Evolutionary conservation across 352 stramenopile species (phyloP), one percentile per base, ranked within the genome.

Genomic region (Globisporangium radiosum): DNA sequence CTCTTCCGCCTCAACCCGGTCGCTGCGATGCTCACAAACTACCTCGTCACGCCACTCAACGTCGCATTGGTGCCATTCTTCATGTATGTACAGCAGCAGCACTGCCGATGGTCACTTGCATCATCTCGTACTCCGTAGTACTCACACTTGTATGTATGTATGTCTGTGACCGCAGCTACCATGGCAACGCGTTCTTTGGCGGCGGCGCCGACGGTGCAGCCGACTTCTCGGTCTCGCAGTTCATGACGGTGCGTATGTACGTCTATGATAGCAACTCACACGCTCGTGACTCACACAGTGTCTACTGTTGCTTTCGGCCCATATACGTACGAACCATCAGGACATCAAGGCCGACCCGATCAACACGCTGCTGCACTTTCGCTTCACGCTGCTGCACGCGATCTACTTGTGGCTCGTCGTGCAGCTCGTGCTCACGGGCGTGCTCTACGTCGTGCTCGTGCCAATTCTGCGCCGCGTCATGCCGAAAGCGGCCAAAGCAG

Each of bases 1-100:
- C 64, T 90, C 53, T 88, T 93, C 61, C 68, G 76, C n/a, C 68
- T 93, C 38, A 93, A 93, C 54, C 75, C 83, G 9, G 78, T 91
- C 54, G 83, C 83, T 7, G 76, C 83, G 36, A 91, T 93, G 83
- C 77, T 91, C 57, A 90, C 80, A 3, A 91, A 93, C 62, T 91
- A 91, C 65, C 71, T 91, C 38, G 74, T 75, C 52, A 91, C 83
- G 50, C 83, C 83, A 5, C 70, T 93, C 45, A 93, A 93, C 62
- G 81, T 93, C 57, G 79, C 79, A 51, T 79, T 72, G 0, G 69
- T 93, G 15, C 83, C 83, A 13, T 52, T 90, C 33, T 93, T 91
- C 69, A 90, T 93, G 83, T 93, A 59, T 39, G 78, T 72, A 14
- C 8, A 33, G 17, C 19, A 54, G 1, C 42, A 5, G 14, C 4